Base-by-base conservation (phyloP, 2,329 filamentous ascomycete genomes). In the Diaporthe ampelina region DNA sequence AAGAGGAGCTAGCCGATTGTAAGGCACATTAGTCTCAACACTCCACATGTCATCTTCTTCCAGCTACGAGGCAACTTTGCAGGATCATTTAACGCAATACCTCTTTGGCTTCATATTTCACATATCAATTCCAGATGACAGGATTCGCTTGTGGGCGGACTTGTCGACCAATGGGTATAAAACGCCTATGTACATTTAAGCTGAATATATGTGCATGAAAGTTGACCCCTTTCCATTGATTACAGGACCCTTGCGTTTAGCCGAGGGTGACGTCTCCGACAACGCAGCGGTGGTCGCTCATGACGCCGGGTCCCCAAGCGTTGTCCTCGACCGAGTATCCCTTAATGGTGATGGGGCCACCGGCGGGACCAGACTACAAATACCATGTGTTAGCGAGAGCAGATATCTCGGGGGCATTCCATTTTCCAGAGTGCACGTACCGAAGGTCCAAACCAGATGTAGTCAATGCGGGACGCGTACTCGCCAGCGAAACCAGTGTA, bases 401-500 rank as follows among this genome's bases (percentile, higher is more conserved):
- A 8, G 8, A 21, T 26, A 48, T 17, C 15, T 45, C 17, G 43
- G 17, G 26, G 26, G 15, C 24, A 56, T 26, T 26, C 4, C 24
- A 19, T 56, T 17, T 9, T 5, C 3, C 8, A 4, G 15, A 17
- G 4, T 19, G 5, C 52, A 56, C 52, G 52, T 56, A 56, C 54
- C 54, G 29, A 6, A 37, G 56, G 70, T 83, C 74, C 77, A 84
- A 86, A 15, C 86, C 77, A 78, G 32, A 72, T 35, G 24, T 83
- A 85, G 78, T 87, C 86, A 77, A 87, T 85, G 70, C 81, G 58
- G 32, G 79, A 80, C 29, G 73, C 70, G 68, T 78, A 77, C 40
- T 79, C 76, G 40, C 79, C 77, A 24, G 74, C 76, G 76, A 88
- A 86, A 4, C 83, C 85, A 8, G 86, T 88, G 71, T 81, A 88